Base-by-base conservation (phyloP, 1,284 basidiomycete genomes). In the Amylostereum areolatum region DNA sequence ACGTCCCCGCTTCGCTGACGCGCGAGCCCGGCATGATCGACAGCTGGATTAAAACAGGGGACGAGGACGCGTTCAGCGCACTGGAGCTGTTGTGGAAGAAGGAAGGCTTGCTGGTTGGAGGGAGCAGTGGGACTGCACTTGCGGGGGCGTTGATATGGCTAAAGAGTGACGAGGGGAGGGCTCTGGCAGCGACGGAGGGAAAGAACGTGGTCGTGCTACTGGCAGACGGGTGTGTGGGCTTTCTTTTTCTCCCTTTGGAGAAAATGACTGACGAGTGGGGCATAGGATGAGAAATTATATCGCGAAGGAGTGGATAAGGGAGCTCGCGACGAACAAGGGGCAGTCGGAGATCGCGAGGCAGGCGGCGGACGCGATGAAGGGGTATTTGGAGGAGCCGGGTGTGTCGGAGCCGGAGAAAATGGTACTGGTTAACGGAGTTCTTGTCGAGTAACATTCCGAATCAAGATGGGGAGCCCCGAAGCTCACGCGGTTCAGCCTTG, bases 91-190 rank as follows among this genome's bases (percentile, higher is more conserved):
- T 96, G 11, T 95, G 97, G 82, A 78, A 83, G 46, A 74, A 72
- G 34, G 95, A 97, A 67, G 94, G 91, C 0, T 74, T 97, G 6
- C 76, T 97, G 3, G 86, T 95, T 11, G 95, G 95, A n/a, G 95
- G 95, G 2, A 94, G 89, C 55, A 90, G 86, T 52, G 95, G 95
- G 2, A 89, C 88, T 59, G 83, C 89, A 1, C 68, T 97, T 31
- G 78, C 81, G 31, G 92, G 87, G 37, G 81, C 91, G 2, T 63
- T 97, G 46, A 66, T 75, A 48, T 97, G 85, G 82, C 72, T 98
- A 45, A 83, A 71, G 66, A 80, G 73, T 2, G 78, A 80, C 7
- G 75, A 80, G 48, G 95, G 93, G 0, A 72, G 72, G 59, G 66
- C 70, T 43, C 70, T 92, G 35, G 89, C 88, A 0, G 67, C 79